A percentile compares a stretch with the other conserved stretches of the same genome.
These are phyloP conservation scores for Ceratobasidium sp. DNA, from an alignment of 1,284 basidiomycete species.

Conservation along the genomic window DNA sequence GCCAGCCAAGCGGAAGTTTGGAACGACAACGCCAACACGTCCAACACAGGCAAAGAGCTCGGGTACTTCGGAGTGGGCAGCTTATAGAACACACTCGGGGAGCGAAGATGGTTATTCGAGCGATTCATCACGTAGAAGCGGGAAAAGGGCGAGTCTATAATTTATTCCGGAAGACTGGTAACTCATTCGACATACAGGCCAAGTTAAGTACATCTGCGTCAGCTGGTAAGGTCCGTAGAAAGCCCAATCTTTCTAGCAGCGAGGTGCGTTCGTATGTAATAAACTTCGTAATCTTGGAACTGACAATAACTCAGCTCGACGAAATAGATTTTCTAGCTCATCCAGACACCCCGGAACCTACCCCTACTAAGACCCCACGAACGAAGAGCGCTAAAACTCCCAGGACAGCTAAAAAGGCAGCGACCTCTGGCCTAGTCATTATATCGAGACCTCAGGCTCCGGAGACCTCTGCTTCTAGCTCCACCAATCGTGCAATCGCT, in stretches of 20 bases:
- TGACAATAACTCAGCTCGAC: slow-evolving; percentile 5
- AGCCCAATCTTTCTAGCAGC: not conserved
- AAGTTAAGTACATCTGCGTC: slow-evolving; percentile 29
- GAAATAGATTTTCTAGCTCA: slow-evolving; percentile 31
- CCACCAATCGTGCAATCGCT: not conserved
- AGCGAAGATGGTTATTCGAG: slow-evolving; percentile 24
- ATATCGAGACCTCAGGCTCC: slow-evolving; percentile 5
- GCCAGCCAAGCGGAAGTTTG: slow-evolving; percentile 25
- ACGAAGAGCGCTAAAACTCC: slow-evolving; percentile 31
- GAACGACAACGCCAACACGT: slow-evolving; percentile 3
- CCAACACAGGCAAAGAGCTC: not conserved
- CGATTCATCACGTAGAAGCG: slow-evolving; percentile 1
- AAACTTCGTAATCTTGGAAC: not conserved
- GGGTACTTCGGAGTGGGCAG: slow-evolving; percentile 14
- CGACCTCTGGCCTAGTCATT: slow-evolving; percentile 3
- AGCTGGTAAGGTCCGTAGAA: not conserved
- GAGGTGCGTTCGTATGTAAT: not conserved
- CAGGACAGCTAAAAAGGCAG: slow-evolving; percentile 12
- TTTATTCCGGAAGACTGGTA: not conserved
- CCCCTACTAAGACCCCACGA: slow-evolving; percentile 36
- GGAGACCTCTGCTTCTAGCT: not conserved
- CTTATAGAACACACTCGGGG: slow-evolving; percentile 18
- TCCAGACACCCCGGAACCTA: slow-evolving; percentile 34
- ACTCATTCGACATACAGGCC: slow-evolving; percentile 1
- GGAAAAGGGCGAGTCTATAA: not conserved